phyloP scores from a whole-genome alignment of 2,329 filamentous ascomycete species.

The Colletotrichum karsti region DNA sequence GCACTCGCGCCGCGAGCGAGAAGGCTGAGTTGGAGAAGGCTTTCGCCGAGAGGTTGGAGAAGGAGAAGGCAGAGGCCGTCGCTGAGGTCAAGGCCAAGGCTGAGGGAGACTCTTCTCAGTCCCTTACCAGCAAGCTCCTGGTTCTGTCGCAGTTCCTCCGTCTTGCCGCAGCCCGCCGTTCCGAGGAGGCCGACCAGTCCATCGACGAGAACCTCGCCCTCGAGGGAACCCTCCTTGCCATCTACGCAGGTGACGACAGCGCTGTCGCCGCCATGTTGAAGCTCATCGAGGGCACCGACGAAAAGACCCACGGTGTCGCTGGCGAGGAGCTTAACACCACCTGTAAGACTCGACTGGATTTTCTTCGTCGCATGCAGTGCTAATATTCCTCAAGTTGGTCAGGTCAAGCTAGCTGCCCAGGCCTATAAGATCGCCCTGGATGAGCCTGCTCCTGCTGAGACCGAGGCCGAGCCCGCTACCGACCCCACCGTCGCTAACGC shows the following conservation, averaged over 20 bases:
- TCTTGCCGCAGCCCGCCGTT: slow-evolving; percentile 78
- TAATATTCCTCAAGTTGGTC: slow-evolving; percentile 52
- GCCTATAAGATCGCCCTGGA: slow-evolving; percentile 59
- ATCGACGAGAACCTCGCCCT: slow-evolving; percentile 81
- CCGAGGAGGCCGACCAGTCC: slow-evolving; percentile 71
- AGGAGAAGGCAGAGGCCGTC: slow-evolving; percentile 62
- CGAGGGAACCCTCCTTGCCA: slow-evolving; percentile 79
- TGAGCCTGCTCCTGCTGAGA: slow-evolving; percentile 32
- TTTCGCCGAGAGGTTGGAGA: slow-evolving; percentile 58
- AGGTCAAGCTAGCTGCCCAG: slow-evolving; percentile 56
- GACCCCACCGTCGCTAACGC: slow-evolving; percentile 76
- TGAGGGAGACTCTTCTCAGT: slow-evolving; percentile 59
- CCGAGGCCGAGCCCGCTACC: slow-evolving; percentile 46
- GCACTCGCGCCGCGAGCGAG: slow-evolving; percentile 64
- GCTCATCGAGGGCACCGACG: slow-evolving; percentile 76
- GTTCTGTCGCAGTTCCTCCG: slow-evolving; percentile 82
- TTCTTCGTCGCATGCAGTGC: slow-evolving; percentile 2
- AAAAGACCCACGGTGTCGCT: slow-evolving; percentile 71
- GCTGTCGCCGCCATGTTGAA: slow-evolving; percentile 81
- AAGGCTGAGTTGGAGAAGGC: slow-evolving; percentile 69
- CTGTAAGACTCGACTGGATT: slow-evolving; percentile 63
- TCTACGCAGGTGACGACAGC: slow-evolving; percentile 80
- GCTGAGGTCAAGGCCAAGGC: slow-evolving; percentile 64
- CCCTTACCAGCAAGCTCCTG: slow-evolving; percentile 71
- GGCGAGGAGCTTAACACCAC: slow-evolving; percentile 74